These are phyloP conservation scores for Penicillium roqueforti DNA, from an alignment of 495 filamentous ascomycete species.

Conservation along the genomic window DNA sequence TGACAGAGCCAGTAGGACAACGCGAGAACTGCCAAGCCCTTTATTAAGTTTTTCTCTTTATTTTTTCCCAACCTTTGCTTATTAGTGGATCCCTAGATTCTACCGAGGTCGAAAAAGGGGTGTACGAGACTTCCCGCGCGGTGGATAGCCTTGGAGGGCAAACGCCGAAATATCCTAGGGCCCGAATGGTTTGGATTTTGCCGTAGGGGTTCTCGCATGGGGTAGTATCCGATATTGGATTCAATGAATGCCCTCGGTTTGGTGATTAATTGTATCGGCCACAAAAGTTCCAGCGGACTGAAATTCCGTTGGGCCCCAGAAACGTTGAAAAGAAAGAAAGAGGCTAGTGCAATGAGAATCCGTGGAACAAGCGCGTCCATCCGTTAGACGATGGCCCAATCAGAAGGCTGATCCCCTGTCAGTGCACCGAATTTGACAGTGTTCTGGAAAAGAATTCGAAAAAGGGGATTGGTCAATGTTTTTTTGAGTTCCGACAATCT, in stretches of 20 bases:
- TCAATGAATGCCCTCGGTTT: not conserved
- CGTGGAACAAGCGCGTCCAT: slow-evolving; percentile 4
- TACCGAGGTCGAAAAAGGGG: slow-evolving; percentile 3
- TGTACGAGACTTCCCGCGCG: not conserved
- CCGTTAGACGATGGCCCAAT: not conserved
- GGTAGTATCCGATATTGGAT: not conserved
- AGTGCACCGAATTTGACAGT: slow-evolving; percentile 6
- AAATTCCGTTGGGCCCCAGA: slow-evolving; percentile 4
- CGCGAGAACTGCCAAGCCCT: slow-evolving; percentile 4
- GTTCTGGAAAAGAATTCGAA: slow-evolving; percentile 8
- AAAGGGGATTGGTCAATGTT: slow-evolving; percentile 1
- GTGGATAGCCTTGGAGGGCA: not conserved
- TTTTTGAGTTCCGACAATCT: not conserved
- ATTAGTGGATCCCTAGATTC: not conserved
- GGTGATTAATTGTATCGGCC: not conserved
- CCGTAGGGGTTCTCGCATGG: not conserved
- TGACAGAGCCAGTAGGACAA: not conserved
- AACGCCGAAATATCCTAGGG: not conserved
- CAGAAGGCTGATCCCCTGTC: not conserved
- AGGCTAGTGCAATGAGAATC: slow-evolving; percentile 5
- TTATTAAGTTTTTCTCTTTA: not conserved
- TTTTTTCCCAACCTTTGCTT: slow-evolving; percentile 2
- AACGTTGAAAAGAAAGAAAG: slow-evolving; percentile 5
- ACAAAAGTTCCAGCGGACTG: not conserved
- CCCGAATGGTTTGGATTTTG: not conserved